These are phyloP conservation scores for Pseudogymnoascus sp. DNA, from an alignment of 2,329 filamentous ascomycete species.

Conservation along the genomic window DNA sequence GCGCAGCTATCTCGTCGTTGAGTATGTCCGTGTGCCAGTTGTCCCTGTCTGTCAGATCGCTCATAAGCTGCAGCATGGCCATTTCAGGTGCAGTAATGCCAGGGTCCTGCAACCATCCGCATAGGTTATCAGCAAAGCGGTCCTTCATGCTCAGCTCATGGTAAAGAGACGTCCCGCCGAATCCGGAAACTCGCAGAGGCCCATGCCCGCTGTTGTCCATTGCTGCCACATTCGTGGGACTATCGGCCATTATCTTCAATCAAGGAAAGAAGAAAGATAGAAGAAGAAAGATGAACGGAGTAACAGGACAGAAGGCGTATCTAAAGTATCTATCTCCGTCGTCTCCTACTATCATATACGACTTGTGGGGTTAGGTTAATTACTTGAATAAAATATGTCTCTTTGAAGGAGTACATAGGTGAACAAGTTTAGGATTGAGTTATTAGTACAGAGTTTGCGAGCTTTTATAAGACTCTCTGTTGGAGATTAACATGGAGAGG, in stretches of 20 bases:
- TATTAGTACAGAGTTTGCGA: neutral
- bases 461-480: neutral
- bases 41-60: neutral
- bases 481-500: too few relatives aligned
- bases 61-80: neutral
- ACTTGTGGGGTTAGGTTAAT: neutral
- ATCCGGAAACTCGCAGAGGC: conserved; percentile 9
- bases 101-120: neutral
- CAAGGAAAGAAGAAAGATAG: neutral
- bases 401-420: neutral
- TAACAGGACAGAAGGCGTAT: neutral
- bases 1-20: conserved; percentile 17
- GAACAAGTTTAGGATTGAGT: neutral
- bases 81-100: neutral
- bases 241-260: neutral
- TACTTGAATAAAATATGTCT: neutral
- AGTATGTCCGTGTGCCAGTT: conserved; percentile 1
- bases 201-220: conserved; percentile 7
- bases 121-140: neutral
- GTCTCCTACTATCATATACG: neutral
- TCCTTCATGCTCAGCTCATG: conserved; percentile 1
- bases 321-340: neutral
- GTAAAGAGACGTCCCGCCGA: conserved; percentile 5
- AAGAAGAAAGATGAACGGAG: neutral
- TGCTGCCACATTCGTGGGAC: neutral